Base-by-base conservation (phyloP, 352 stramenopile genomes). In the Pythium brachiatum region DNA sequence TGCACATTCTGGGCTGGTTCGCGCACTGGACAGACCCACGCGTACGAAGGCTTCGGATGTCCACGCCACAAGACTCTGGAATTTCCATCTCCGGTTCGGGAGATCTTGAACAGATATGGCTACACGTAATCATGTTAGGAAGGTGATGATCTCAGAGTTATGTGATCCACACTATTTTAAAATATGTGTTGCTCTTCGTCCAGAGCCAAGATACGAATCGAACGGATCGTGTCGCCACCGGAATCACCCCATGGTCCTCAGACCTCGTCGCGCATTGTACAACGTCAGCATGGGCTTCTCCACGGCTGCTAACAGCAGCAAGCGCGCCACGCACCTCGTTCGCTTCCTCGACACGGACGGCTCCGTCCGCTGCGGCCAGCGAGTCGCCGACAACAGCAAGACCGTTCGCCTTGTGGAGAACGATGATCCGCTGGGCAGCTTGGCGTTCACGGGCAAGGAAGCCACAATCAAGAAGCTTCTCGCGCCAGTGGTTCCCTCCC, bases 381-480 rank as follows among this genome's bases (percentile, higher is more conserved):
- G 74, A 50, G 48, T 73, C 36, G 46, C 29, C 15, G 68, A 74
- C 25, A 60, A 66, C 59, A 78, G 72, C 51, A 68, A 65, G 31
- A 73, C 59, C 0, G 80, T 74, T 21, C 69, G 78, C 12, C 64
- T 92, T 9, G 75, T 94, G 18, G 81, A 89, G 47, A 65, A 80
- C 54, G 79, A 91, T 52, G 79, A 94, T 38, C 79, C 80, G 23
- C 64, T 94, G 12, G 85, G 85, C 25, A 82, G 60, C 53, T 70
- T 83, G 26, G 23, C 48, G 53, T 90, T 92, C 62, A 94, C 82
- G 11, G 79, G 81, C 25, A 63, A 88, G 62, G 72, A 74, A 7
- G 85, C 82, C 9, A 76, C 62, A 11, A 78, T 95, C 50, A 73
- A 78, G 63, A 86, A 87, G 67, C 68, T 97, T 32, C 73, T 96